phyloP scores from a whole-genome alignment of 2,329 filamentous ascomycete species.

The Aureobasidium zeae region DNA sequence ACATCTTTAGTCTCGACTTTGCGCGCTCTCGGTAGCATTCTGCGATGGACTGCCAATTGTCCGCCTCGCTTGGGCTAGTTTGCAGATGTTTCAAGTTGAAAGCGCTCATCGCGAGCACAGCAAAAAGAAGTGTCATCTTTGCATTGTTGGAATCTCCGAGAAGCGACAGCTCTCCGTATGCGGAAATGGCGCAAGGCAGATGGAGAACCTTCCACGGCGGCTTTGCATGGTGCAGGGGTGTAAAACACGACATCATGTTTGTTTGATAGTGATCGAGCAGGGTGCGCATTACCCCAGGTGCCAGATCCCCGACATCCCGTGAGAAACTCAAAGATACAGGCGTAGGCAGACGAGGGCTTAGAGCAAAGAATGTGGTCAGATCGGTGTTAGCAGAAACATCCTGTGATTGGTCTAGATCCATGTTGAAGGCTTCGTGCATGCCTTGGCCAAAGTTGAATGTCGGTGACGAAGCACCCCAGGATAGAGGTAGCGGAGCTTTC shows the following conservation, averaged over 20 bases:
- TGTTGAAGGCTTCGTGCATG: conserved; percentile 7
- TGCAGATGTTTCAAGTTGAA: conserved; percentile 11
- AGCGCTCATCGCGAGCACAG: conserved; percentile 11
- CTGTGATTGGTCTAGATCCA: not conserved
- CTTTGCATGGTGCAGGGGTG: conserved; percentile 7
- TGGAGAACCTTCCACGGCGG: conserved; percentile 12
- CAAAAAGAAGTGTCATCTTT: conserved; percentile 9
- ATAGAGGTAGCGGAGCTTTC: conserved; percentile 1
- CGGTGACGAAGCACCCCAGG: conserved; percentile 2
- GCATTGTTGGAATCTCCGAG: conserved; percentile 12
- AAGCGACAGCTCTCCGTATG: conserved; percentile 10
- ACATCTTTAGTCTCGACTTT: conserved; percentile 9
- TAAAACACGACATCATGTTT: conserved; percentile 6
- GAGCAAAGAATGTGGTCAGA: conserved; percentile 3
- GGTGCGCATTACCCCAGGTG: conserved; percentile 1
- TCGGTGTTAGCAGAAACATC: conserved; percentile 1
- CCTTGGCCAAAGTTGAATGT: conserved; percentile 3
- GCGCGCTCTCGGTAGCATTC: conserved; percentile 7
- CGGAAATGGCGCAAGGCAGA: conserved; percentile 7
- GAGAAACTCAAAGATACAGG: conserved; percentile 8
- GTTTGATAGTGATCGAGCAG: conserved; percentile 8
- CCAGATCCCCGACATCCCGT: conserved; percentile 8
- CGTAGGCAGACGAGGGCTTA: conserved; percentile 6
- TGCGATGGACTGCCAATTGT: conserved; percentile 6
- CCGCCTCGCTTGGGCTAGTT: not conserved